These are phyloP conservation scores for Cyberlindnera saturnus DNA, from an alignment of 805 yeast genomes.

Conservation along the genomic window DNA sequence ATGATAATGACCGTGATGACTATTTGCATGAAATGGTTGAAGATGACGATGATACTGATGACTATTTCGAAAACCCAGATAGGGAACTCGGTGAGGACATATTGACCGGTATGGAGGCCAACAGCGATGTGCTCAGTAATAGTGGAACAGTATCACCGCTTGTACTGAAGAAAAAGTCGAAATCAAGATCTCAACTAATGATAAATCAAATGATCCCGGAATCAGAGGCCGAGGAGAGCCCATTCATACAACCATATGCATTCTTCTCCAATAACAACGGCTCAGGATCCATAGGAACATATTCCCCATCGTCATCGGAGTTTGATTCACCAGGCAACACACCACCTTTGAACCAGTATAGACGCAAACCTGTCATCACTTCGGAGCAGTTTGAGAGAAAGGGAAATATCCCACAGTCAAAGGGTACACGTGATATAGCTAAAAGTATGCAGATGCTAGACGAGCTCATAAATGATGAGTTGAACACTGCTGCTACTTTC, in stretches of 20 bases:
- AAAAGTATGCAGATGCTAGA: conserved; percentile 31
- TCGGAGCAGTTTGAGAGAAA: conserved; percentile 13
- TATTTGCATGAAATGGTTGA: conserved; percentile 1
- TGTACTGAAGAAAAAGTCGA: conserved; percentile 12
- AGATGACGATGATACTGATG: conserved; percentile 11
- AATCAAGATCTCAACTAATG: neutral
- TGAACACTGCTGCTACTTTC: conserved; percentile 10
- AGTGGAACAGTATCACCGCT: conserved; percentile 21
- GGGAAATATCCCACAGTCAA: conserved; percentile 33
- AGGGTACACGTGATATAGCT: conserved; percentile 35
- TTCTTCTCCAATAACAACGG: conserved; percentile 26
- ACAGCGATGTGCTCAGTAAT: conserved; percentile 18
- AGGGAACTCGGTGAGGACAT: conserved; percentile 4
- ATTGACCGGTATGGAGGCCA: conserved; percentile 10
- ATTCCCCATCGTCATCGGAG: conserved; percentile 41
- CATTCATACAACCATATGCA: conserved; percentile 24
- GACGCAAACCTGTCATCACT: conserved; percentile 9
- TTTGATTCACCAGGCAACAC: conserved; percentile 33
- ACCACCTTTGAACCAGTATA: conserved; percentile 13
- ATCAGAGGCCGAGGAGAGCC: conserved; percentile 20
- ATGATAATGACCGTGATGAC: conserved; percentile 2
- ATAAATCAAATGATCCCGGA: conserved; percentile 4
- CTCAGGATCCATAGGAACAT: conserved; percentile 38
- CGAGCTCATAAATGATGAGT: conserved; percentile 24
- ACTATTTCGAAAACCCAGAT: conserved; percentile 9